Evolutionary conservation across 1,284 basidiomycete genomes (phyloP).

Genomic region (Puccinia horiana): DNA sequence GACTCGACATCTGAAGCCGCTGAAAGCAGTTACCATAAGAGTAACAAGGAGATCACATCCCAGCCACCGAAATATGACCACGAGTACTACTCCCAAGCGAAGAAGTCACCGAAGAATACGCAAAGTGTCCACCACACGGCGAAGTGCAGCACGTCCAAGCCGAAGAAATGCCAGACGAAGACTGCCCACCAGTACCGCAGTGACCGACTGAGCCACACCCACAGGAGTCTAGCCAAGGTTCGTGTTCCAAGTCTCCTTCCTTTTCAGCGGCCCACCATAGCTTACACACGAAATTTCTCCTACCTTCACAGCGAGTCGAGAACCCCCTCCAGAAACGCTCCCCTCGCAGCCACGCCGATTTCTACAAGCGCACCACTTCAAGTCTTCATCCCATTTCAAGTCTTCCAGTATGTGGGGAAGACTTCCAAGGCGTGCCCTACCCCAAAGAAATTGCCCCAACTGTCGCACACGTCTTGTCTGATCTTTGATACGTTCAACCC

Average conservation of each 20-base stretch:
- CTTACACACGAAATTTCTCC: neutral
- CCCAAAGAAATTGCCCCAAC: neutral
- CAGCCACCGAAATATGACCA: neutral
- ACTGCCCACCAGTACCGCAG: neutral
- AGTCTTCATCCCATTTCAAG: neutral
- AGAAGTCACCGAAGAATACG: neutral
- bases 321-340: neutral
- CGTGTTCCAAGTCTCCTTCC: neutral
- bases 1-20: neutral
- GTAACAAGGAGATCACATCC: neutral
- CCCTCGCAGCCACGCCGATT: neutral
- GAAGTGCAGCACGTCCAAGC: neutral
- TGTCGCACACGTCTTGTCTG: conserved; percentile 3
- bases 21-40: neutral
- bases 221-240: neutral
- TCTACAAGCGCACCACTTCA: neutral
- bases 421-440: conserved; percentile 26
- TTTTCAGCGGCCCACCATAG: neutral
- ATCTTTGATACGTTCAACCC: neutral
- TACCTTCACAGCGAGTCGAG: conserved; percentile 1
- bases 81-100: neutral
- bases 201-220: neutral
- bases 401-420: neutral
- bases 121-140: no score
- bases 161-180: neutral